Conservation (phyloP, 73 alveolate species). For the Uronychia setigera region DNA sequence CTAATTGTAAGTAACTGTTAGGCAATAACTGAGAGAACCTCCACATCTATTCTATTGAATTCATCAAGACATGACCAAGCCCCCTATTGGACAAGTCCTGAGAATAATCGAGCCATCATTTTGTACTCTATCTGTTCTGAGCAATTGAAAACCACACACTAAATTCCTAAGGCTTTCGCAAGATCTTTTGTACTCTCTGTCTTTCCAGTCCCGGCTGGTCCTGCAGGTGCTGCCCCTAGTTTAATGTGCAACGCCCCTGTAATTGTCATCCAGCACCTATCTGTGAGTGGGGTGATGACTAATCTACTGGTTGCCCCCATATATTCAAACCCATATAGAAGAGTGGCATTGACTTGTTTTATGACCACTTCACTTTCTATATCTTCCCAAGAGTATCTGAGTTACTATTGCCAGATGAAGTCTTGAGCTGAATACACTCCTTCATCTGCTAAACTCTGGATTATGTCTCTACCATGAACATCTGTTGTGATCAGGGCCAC, state of each 20-base stretch:
- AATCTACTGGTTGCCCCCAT: conserved; percentile 95
- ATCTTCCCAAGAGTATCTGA: conserved; percentile 94
- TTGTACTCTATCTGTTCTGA: conserved; percentile 96
- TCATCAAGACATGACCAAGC: conserved; percentile 98
- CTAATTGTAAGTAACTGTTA: conserved; percentile 85
- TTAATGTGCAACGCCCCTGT: conserved; percentile 96
- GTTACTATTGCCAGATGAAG: conserved; percentile 82
- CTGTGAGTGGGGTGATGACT: conserved; percentile 96
- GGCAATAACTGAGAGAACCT: conserved; percentile 88
- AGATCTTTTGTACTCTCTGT: conserved; percentile 99
- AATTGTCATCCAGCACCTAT: conserved; percentile 95
- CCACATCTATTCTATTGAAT: conserved; percentile 96
- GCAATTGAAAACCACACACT: conserved; percentile 99
- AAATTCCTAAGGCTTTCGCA: conserved; percentile 98
- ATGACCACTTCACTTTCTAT: conserved; percentile 74
- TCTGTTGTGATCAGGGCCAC: conserved; percentile 95
- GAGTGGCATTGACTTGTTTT: conserved; percentile 78
- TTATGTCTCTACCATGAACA: conserved; percentile 92
- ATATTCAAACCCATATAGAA: conserved; percentile 94
- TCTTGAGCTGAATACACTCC: conserved; percentile 59
- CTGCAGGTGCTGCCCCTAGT: conserved; percentile 99
- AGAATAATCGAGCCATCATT: conserved; percentile 93
- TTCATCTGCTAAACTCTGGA: conserved; percentile 51
- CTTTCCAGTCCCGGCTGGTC: conserved; percentile 99
- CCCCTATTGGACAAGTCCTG: conserved; percentile 96